These are phyloP conservation scores for Miamiensis avidus DNA, from an alignment of 169 alveolate genomes.

Conservation along the genomic window DNA sequence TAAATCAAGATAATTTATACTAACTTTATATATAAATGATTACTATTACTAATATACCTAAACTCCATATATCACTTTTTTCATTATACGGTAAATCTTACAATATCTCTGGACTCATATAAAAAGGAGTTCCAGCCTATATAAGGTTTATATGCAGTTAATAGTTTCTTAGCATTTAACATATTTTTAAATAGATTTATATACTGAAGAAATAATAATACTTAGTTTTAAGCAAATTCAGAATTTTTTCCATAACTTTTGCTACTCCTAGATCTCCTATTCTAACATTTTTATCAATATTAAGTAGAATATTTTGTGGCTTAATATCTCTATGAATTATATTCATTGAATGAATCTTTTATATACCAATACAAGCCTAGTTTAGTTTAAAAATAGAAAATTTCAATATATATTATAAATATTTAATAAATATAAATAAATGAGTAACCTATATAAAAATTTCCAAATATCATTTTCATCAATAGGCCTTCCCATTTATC, in stretches of 20 bases:
- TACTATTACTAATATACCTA: conserved; percentile 91
- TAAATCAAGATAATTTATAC: too few relatives aligned
- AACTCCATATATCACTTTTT: conserved; percentile 99
- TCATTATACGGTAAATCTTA: conserved; percentile 96
- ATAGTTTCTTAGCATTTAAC: conserved; percentile 53
- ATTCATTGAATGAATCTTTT: conserved; percentile 63
- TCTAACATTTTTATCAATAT: conserved; percentile 55
- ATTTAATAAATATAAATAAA: too few relatives aligned
- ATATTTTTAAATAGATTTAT: not conserved
- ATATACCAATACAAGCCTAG: conserved; percentile 46
- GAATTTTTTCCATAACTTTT: conserved; percentile 34
- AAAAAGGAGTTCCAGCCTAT: conserved; percentile 98
- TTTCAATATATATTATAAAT: too few relatives aligned
- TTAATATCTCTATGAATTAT: conserved; percentile 83
- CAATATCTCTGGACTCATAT: conserved; percentile 99
- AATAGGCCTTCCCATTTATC: conserved; percentile 30
- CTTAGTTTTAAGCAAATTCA: not conserved
- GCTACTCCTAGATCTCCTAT: conserved; percentile 87
- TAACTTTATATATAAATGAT: conserved; percentile 41
- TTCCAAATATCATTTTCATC: conserved; percentile 77
- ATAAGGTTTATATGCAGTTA: conserved; percentile 45
- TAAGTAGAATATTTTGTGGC: conserved; percentile 68
- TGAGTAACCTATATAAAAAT: conserved; percentile 54
- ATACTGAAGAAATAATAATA: too few relatives aligned
- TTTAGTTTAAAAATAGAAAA: too few relatives aligned